Evolutionary conservation across 768 basidiomycete genomes (phyloP).

Genomic region (Boletellus emodensis): DNA sequence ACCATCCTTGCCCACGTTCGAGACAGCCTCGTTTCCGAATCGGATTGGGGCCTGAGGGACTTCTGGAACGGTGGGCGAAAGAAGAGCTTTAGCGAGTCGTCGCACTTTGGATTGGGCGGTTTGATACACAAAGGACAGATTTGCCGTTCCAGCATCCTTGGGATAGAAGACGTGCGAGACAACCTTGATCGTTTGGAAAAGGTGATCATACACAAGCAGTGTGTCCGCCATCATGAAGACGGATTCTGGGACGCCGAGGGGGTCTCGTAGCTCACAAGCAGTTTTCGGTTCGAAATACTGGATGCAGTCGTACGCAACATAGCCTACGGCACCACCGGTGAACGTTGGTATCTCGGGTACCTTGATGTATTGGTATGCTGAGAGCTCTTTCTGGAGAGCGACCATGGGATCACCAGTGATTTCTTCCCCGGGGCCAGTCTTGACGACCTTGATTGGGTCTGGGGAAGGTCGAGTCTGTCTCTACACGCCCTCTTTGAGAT

Average conservation of each 20-base stretch:
- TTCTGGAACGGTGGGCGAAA: slow-evolving; percentile 53
- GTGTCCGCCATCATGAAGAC: slow-evolving; percentile 97
- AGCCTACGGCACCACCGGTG: slow-evolving; percentile 96
- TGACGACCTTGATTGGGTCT: slow-evolving; percentile 94
- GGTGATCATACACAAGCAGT: slow-evolving; percentile 93
- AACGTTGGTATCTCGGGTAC: slow-evolving; percentile 92
- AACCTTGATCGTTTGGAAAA: slow-evolving; percentile 91
- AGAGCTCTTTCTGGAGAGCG: slow-evolving; percentile 80
- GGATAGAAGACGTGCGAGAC: slow-evolving; percentile 95
- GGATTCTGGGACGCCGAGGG: slow-evolving; percentile 87
- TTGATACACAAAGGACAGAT: slow-evolving; percentile 82
- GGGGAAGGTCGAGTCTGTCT: slow-evolving; percentile 1
- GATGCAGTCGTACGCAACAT: slow-evolving; percentile 95
- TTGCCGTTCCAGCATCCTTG: slow-evolving; percentile 56
- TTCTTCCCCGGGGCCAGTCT: slow-evolving; percentile 82
- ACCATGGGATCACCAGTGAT: slow-evolving; percentile 82
- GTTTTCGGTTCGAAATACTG: slow-evolving; percentile 97
- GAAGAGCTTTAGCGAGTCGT: slow-evolving; percentile 68
- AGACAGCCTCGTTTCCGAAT: slow-evolving; percentile 67
- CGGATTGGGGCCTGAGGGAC: slow-evolving; percentile 58
- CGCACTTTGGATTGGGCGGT: slow-evolving; percentile 81
- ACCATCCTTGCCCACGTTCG: slow-evolving; percentile 91
- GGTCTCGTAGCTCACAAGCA: slow-evolving; percentile 66
- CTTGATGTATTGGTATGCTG: slow-evolving; percentile 83
- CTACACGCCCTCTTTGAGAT: background rate